These are phyloP conservation scores for Cercospora sesami DNA, from an alignment of 2,329 filamentous ascomycete species.

Conservation along the genomic window DNA sequence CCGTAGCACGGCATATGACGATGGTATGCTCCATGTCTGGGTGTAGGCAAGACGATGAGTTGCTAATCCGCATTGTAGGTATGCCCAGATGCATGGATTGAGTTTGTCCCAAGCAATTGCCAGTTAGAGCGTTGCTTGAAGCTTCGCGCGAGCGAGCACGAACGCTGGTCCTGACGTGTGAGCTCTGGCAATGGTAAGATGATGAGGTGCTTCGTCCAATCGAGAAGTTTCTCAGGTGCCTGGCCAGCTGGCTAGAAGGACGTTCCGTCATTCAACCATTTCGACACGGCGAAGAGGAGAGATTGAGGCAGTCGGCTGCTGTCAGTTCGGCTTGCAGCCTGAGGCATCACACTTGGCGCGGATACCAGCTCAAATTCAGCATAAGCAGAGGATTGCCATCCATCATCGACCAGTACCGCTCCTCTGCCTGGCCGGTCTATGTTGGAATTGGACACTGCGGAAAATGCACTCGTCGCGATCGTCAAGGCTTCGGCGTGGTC, in stretches of 20 bases:
- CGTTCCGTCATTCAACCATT: not conserved
- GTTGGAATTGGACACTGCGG: not conserved
- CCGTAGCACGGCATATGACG: not conserved
- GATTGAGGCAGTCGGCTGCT: not conserved
- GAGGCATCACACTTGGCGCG: not conserved
- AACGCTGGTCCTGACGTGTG: not conserved
- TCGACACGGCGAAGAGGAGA: not conserved
- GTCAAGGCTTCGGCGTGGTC: no score
- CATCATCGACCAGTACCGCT: not conserved
- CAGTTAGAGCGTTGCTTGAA: not conserved
- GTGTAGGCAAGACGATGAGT: not conserved
- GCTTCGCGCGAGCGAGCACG: not conserved
- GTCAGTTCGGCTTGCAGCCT: not conserved
- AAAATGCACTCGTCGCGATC: no score
- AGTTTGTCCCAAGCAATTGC: not conserved
- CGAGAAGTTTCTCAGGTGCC: not conserved
- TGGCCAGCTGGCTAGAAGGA: not conserved
- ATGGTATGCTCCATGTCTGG: not conserved
- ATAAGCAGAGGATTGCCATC: not conserved
- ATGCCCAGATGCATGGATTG: not conserved
- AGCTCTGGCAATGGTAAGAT: not conserved
- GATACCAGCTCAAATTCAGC: not conserved
- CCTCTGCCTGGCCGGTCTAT: not conserved
- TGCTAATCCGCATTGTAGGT: not conserved
- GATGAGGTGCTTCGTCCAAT: not conserved